Evolutionary conservation across 2,329 filamentous ascomycete genomes (phyloP).

Genomic region (Stachybotrys chartarum): DNA sequence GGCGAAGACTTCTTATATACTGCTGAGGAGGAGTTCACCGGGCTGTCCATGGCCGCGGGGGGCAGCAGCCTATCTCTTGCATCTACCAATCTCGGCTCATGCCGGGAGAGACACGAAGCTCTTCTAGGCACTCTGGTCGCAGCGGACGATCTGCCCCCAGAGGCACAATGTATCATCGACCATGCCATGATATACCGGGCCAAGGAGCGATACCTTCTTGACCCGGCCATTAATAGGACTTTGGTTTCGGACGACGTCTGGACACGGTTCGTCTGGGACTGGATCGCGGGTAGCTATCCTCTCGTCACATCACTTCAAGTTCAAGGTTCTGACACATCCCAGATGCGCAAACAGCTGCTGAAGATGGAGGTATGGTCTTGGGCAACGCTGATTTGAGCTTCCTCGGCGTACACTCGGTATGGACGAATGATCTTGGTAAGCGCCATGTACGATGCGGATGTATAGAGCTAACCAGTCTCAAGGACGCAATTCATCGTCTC

Average conservation of each 20-base stretch:
- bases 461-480: slow-evolving; percentile 4
- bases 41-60: slow-evolving; percentile 17
- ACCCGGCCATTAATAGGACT: slow-evolving; percentile 56
- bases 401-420: slow-evolving; percentile 65
- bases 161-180: slow-evolving; percentile 46
- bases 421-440: slow-evolving; percentile 61
- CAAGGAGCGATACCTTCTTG: slow-evolving; percentile 55
- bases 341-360: slow-evolving; percentile 58
- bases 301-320: background rate
- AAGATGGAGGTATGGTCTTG: slow-evolving; percentile 63
- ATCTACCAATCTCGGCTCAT: slow-evolving; percentile 35
- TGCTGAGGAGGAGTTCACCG: slow-evolving; percentile 13
- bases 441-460: background rate
- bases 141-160: slow-evolving; percentile 38
- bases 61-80: slow-evolving; percentile 28
- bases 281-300: slow-evolving; percentile 52
- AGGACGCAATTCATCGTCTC: slow-evolving; percentile 41
- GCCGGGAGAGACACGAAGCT: slow-evolving; percentile 50
- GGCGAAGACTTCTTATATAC: slow-evolving; percentile 16
- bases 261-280: slow-evolving; percentile 74
- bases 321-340: background rate
- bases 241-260: slow-evolving; percentile 67
- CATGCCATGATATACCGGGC: slow-evolving; percentile 54
- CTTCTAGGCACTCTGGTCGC: slow-evolving; percentile 38
- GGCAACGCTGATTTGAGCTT: slow-evolving; percentile 66